Conservation (phyloP, 495 filamentous ascomycete genomes). For the Podospora didyma region DNA sequence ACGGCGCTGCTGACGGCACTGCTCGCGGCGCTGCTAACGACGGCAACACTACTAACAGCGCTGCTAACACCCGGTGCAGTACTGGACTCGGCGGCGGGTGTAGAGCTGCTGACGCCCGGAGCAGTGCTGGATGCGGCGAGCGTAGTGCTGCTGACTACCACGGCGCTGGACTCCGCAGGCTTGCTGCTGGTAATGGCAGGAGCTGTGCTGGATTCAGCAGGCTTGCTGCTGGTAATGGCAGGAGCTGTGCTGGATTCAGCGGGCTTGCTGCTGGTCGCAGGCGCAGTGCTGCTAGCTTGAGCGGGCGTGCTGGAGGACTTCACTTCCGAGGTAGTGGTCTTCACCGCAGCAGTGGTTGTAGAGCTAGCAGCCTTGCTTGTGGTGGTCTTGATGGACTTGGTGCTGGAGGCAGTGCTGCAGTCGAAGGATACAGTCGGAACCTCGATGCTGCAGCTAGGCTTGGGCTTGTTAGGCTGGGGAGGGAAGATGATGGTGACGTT, state of each 20-base stretch:
- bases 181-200: conserved; percentile 10
- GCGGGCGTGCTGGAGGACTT: conserved; percentile 3
- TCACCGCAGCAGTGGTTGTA: conserved; percentile 12
- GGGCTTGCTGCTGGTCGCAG: conserved; percentile 14
- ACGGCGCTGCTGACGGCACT: conserved; percentile 5
- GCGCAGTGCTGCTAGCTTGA: conserved; percentile 3
- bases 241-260: conserved; percentile 20
- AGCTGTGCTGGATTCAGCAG: conserved; percentile 22
- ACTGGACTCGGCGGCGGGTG: conserved; percentile 11
- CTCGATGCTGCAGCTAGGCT: conserved; percentile 61
- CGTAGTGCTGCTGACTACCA: conserved; percentile 13
- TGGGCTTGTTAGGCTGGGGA: conserved; percentile 44
- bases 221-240: conserved; percentile 9
- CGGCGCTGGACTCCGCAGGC: background rate
- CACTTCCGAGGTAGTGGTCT: conserved; percentile 9
- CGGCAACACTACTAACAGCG: conserved; percentile 10
- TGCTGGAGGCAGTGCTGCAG: conserved; percentile 56
- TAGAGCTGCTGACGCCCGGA: conserved; percentile 22
- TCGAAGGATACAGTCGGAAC: conserved; percentile 78
- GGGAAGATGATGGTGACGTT: conserved; percentile 74
- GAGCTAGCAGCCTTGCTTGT: conserved; percentile 22
- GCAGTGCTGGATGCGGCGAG: too few relatives aligned
- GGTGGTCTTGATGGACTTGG: conserved; percentile 29
- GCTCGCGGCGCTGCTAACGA: conserved; percentile 22
- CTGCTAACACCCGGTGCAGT: conserved; percentile 6